Conservation (phyloP, 2,329 filamentous ascomycete species). For the Aspergillus costaricaensis region DNA sequence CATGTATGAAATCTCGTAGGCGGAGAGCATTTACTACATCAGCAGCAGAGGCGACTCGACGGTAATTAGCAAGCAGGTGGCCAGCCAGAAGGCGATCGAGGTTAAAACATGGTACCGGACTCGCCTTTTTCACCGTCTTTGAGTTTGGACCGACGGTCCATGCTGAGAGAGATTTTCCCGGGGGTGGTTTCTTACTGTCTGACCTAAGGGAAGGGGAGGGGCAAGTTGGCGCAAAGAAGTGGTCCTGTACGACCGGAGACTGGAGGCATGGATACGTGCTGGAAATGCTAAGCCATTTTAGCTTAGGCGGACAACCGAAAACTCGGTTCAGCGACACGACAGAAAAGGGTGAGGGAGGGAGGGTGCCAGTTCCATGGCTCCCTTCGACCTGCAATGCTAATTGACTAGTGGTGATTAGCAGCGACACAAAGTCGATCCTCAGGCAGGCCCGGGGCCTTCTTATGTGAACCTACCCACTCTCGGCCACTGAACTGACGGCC, state of each 20-base stretch:
- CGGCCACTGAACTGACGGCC: neutral
- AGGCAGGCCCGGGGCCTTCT: constrained; percentile 8
- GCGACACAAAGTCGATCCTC: constrained; percentile 21
- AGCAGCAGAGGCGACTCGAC: neutral
- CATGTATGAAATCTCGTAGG: neutral
- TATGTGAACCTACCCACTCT: constrained; percentile 12
- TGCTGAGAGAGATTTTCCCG: constrained; percentile 8
- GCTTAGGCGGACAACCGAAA: constrained; percentile 15
- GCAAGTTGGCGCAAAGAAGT: constrained; percentile 9
- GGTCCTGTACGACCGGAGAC: constrained; percentile 16
- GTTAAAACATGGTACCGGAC: neutral
- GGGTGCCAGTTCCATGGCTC: constrained; percentile 17
- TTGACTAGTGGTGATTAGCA: constrained; percentile 21
- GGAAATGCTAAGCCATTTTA: constrained; percentile 17
- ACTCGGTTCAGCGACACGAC: constrained; percentile 17
- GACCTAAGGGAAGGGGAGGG: constrained; percentile 10
- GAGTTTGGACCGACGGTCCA: neutral
- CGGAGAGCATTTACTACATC: neutral
- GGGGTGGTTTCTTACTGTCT: neutral
- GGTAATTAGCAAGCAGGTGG: neutral
- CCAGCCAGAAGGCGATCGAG: neutral
- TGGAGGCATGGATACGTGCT: constrained; percentile 13
- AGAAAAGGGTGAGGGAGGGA: constrained; percentile 21
- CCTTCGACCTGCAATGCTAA: constrained; percentile 15
- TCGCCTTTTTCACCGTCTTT: constrained; percentile 2